A percentile compares a stretch with the other conserved stretches of the same genome.
Evolutionary conservation across 2,329 filamentous ascomycete species (phyloP).

Genomic region (Penicillium fuscoglaucum): DNA sequence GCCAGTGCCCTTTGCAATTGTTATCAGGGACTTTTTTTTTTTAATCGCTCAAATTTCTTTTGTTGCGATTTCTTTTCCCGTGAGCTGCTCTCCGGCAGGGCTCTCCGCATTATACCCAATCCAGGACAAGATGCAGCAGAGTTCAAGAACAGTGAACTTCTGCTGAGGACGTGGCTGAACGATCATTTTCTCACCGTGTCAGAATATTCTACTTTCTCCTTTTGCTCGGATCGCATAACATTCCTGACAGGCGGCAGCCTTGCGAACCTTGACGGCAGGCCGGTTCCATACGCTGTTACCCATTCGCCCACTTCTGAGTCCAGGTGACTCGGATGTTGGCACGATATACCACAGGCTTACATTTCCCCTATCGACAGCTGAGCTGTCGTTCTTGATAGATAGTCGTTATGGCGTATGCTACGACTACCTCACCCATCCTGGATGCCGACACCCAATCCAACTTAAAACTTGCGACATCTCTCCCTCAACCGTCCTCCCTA

Average conservation of each 20-base stretch:
- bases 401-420: slow-evolving; percentile 42
- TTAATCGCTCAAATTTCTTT: slow-evolving; percentile 15
- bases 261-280: slow-evolving; percentile 31
- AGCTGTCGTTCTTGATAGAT: slow-evolving; percentile 32
- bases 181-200: slow-evolving; percentile 31
- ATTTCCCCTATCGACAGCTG: slow-evolving; percentile 33
- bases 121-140: slow-evolving; percentile 48
- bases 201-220: slow-evolving; percentile 33
- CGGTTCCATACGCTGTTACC: slow-evolving; percentile 31
- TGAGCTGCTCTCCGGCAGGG: slow-evolving; percentile 44
- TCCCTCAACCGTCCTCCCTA: slow-evolving; percentile 34
- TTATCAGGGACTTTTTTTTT: slow-evolving; percentile 22
- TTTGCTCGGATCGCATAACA: slow-evolving; percentile 36
- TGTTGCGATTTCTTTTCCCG: slow-evolving; percentile 26
- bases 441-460: slow-evolving; percentile 39
- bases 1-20: slow-evolving; percentile 27
- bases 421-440: slow-evolving; percentile 37
- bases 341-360: slow-evolving; percentile 31
- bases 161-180: slow-evolving; percentile 44
- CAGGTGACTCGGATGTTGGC: slow-evolving; percentile 43
- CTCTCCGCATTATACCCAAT: slow-evolving; percentile 42
- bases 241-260: slow-evolving; percentile 24
- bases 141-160: slow-evolving; percentile 42
- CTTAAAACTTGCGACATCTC: slow-evolving; percentile 38
- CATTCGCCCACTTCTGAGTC: slow-evolving; percentile 39